A percentile compares a stretch with the other conserved stretches of the same genome.
These are phyloP conservation scores for Entomortierella beljakovae DNA, from an alignment of 192 early-diverging fungal genomes.

Conservation along the genomic window DNA sequence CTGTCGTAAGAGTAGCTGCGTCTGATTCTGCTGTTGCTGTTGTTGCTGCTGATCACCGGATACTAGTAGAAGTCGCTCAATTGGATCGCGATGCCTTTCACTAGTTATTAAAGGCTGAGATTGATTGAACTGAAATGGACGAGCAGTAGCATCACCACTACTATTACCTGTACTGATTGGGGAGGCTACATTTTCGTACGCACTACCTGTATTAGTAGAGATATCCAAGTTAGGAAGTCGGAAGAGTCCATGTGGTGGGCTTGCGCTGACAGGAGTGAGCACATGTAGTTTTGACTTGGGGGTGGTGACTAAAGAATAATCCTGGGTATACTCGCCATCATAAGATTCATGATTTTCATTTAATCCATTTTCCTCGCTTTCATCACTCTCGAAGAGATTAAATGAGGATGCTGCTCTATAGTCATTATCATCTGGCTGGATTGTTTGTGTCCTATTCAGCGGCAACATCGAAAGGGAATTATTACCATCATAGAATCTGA, in stretches of 20 bases:
- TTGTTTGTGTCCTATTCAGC: slow-evolving; percentile 28
- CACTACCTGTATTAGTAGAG: neutral
- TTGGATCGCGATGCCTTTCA: slow-evolving; percentile 18
- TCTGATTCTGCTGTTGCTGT: neutral
- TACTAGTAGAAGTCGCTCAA: slow-evolving; percentile 15
- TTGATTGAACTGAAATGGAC: neutral
- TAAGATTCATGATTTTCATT: slow-evolving; percentile 4
- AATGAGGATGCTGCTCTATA: too few species aligned
- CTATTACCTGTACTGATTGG: neutral
- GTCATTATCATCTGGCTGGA: slow-evolving; percentile 17
- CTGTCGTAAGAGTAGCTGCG: too few species aligned
- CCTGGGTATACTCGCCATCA: slow-evolving; percentile 17
- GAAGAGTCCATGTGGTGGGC: slow-evolving; percentile 3
- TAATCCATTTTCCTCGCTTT: neutral
- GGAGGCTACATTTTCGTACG: neutral
- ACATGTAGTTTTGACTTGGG: slow-evolving; percentile 3
- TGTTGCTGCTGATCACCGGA: neutral
- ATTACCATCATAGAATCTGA: neutral
- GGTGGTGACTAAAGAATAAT: slow-evolving; percentile 17
- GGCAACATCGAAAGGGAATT: slow-evolving; percentile 21
- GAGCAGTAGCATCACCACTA: neutral
- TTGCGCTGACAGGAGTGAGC: neutral
- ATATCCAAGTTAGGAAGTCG: slow-evolving; percentile 32
- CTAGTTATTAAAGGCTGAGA: neutral
- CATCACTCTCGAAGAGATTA: neutral